Evolutionary conservation across 306 rosid species (phyloP), one percentile per base, ranked within the genome.

Genomic region (Prosopis cineraria): DNA sequence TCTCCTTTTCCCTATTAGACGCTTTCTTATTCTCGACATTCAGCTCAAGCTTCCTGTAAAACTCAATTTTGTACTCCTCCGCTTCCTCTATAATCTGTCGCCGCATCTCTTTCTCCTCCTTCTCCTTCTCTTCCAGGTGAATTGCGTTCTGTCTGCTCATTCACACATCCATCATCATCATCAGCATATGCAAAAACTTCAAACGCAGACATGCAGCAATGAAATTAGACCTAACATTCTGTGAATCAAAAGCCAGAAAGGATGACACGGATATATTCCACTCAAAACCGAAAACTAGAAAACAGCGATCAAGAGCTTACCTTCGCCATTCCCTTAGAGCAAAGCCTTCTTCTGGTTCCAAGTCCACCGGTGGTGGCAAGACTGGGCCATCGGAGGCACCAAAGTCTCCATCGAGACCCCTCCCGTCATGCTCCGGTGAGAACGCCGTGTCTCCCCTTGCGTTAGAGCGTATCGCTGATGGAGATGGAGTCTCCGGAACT

Each of bases 1-100:
- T 96, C 87, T 96, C 99, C 75, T 87, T 91, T 87, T 96, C 99
- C 89, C 96, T 88, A 90, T 91, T 93, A 80, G 78, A 83, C 62
- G 84, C 87, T 87, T 86, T 96, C 83, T 78, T 90, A 69, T 89
- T 85, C 86, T 93, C 98, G 70, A 91, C 93, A 55, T 85, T 96
- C 55, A 88, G 88, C 88, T 90, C 89, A 81, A 93, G 90, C 82
- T 96, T 96, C 91, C 90, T 98, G 76, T 96, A 90, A 84, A 96
- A 96, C 73, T 86, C 90, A n/a, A 47, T 69, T 68, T 84, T 93
- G 81, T 79, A 96, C 73, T 91, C 98, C 87, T 93, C 99, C 3
- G 98, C 99, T 88, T 96, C 99, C 84, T 91, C 98, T 56, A 93
- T 87, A 64, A 96, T 90, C 81, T 90, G 85, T 82, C 74, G 80